Conservation (phyloP, 163 green algal genomes). For the Scenedesmus sp. region DNA sequence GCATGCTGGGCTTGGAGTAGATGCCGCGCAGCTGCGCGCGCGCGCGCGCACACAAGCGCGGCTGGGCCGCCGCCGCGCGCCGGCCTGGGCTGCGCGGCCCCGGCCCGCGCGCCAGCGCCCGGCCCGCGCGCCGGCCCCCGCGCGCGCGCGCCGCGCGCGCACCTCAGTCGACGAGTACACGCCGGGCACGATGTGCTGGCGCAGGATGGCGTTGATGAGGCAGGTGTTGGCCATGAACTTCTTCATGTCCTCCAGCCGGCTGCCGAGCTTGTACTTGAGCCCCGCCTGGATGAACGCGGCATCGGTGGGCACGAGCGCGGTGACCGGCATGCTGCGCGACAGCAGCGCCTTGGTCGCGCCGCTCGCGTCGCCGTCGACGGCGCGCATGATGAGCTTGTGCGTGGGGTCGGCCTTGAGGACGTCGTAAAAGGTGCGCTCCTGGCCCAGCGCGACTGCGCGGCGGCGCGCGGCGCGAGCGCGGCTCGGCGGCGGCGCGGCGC, state of each 20-base stretch:
- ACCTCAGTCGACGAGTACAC: no score
- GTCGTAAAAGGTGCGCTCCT: slow-evolving; percentile 29
- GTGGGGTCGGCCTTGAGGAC: slow-evolving; percentile 21
- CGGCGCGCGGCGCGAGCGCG: no score
- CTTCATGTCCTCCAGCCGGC: slow-evolving; percentile 10
- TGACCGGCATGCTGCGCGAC: slow-evolving; percentile 9
- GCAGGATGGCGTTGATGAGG: slow-evolving; percentile 41
- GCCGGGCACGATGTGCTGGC: slow-evolving; percentile 36
- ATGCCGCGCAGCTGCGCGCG: not conserved
- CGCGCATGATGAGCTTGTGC: slow-evolving; percentile 33
- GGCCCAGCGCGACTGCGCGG: not conserved
- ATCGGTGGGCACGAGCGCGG: slow-evolving; percentile 29
- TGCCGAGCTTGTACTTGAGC: slow-evolving; percentile 34
- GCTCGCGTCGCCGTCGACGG: slow-evolving; percentile 6
- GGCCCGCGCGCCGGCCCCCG: no score
- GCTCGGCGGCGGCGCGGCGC: no score
- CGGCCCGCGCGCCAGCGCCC: not conserved
- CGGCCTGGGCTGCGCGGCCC: not conserved
- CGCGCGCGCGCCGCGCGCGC: no score
- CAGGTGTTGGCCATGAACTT: slow-evolving; percentile 33
- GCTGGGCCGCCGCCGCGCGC: not conserved
- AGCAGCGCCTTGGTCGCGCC: slow-evolving; percentile 28
- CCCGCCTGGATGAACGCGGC: slow-evolving; percentile 22
- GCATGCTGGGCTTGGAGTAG: slow-evolving; percentile 34
- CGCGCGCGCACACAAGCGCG: not conserved